Percentiles rank a stretch among this genome's conserved stretches.
Conservation (phyloP, 1,139 yeast species). For the Blastobotrys illinoisensis region DNA sequence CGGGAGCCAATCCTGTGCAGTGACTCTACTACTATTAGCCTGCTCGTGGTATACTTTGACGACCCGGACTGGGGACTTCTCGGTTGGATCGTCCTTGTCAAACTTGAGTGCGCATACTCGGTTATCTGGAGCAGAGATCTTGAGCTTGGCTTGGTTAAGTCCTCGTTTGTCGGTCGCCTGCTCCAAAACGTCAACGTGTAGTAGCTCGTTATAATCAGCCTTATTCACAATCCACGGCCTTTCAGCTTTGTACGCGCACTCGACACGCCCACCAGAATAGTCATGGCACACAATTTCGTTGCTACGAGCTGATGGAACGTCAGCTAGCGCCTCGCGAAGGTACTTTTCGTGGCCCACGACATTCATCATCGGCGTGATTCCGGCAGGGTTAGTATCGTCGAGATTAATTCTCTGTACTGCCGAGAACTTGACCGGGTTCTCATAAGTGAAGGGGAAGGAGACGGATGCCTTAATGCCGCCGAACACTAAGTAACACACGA, state of each 20-base stretch:
- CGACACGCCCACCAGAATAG: slow-evolving; percentile 43
- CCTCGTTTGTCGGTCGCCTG: slow-evolving; percentile 32
- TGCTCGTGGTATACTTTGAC: slow-evolving; percentile 46
- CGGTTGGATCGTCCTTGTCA: slow-evolving; percentile 36
- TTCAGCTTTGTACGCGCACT: slow-evolving; percentile 48
- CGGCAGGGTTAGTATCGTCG: slow-evolving; percentile 19
- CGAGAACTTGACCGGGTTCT: slow-evolving; percentile 63
- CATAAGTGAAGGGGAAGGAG: slow-evolving; percentile 49
- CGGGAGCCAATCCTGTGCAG: slow-evolving; percentile 10
- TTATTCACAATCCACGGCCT: slow-evolving; percentile 48
- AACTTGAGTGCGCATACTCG: slow-evolving; percentile 60
- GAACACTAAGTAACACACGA: slow-evolving; percentile 35
- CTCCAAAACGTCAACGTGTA: slow-evolving; percentile 16
- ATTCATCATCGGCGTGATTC: slow-evolving; percentile 37
- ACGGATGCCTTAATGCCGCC: slow-evolving; percentile 39
- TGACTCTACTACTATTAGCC: background rate
- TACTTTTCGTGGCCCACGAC: slow-evolving; percentile 51
- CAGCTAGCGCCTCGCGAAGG: slow-evolving; percentile 42
- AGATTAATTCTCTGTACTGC: slow-evolving; percentile 56
- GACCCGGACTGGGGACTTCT: slow-evolving; percentile 55
- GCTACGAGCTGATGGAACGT: slow-evolving; percentile 53
- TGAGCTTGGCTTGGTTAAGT: slow-evolving; percentile 59
- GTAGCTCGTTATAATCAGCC: slow-evolving; percentile 39
- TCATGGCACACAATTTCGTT: slow-evolving; percentile 35
- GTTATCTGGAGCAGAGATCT: slow-evolving; percentile 53